phyloP scores from a whole-genome alignment of 352 stramenopile genomes.

The Phytophthora ohioensis region DNA sequence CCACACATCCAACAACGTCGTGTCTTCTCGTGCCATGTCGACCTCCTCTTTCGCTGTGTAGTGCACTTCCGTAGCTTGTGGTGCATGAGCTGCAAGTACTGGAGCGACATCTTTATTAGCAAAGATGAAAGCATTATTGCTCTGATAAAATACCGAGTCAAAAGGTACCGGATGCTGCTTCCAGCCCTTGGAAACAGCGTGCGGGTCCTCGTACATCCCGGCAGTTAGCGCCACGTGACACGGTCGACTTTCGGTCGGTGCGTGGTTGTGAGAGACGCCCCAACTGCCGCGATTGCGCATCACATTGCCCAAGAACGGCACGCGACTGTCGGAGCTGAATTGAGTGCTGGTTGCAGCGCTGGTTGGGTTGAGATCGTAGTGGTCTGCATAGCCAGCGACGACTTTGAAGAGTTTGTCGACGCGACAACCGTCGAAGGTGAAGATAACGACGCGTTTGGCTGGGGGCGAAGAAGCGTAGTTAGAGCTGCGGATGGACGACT shows the following conservation, averaged over 20 bases:
- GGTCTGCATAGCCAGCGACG: slow-evolving; percentile 37
- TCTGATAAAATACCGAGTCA: slow-evolving; percentile 89
- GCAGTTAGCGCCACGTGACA: slow-evolving; percentile 87
- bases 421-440: slow-evolving; percentile 83
- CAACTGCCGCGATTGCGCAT: slow-evolving; percentile 73
- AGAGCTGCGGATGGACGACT: slow-evolving; percentile 59
- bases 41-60: slow-evolving; percentile 76
- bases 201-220: slow-evolving; percentile 90
- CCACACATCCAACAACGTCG: slow-evolving; percentile 79
- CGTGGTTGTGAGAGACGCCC: slow-evolving; percentile 87
- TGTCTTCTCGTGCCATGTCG: slow-evolving; percentile 74
- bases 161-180: slow-evolving; percentile 87
- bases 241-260: slow-evolving; percentile 82
- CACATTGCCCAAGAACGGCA: slow-evolving; percentile 75
- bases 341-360: neutral
- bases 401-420: slow-evolving; percentile 85
- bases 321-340: slow-evolving; percentile 27
- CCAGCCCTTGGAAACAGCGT: slow-evolving; percentile 82
- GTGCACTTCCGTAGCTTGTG: slow-evolving; percentile 67
- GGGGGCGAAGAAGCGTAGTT: slow-evolving; percentile 48
- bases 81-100: slow-evolving; percentile 77
- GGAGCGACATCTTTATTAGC: slow-evolving; percentile 85
- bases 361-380: slow-evolving; percentile 25
- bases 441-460: slow-evolving; percentile 75
- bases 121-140: slow-evolving; percentile 70